Percentiles rank a stretch among this genome's conserved stretches.
Evolutionary conservation across 768 basidiomycete genomes (phyloP).

Genomic region (Ephemerocybe angulata): DNA sequence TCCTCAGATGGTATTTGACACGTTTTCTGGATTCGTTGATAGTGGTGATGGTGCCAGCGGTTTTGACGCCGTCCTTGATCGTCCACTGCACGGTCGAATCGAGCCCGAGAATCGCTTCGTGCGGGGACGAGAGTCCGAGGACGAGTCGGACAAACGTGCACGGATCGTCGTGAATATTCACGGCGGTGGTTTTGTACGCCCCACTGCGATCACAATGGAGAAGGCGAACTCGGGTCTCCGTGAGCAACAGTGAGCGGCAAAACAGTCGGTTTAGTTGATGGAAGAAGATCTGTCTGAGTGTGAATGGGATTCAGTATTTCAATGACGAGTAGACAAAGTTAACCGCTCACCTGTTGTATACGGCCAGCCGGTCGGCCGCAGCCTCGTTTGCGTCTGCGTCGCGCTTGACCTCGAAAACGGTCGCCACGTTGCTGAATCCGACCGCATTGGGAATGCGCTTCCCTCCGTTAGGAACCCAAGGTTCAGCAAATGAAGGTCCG

Average conservation of each 20-base stretch:
- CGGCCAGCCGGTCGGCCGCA: too few species aligned
- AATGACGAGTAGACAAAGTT: background rate
- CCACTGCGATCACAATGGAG: conserved; percentile 1
- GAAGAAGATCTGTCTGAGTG: background rate
- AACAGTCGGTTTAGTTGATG: background rate
- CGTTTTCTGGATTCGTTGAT: background rate
- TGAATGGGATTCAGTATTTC: background rate
- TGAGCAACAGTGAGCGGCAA: background rate
- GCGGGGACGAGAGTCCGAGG: background rate
- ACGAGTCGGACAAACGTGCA: background rate
- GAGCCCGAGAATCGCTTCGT: background rate
- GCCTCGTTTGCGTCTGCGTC: too few species aligned
- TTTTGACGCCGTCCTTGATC: background rate
- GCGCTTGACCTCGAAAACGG: too few species aligned
- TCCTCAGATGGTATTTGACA: background rate
- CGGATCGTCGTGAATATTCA: conserved; percentile 1
- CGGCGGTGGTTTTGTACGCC: background rate
- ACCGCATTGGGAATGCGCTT: too few species aligned
- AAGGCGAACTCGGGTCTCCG: background rate
- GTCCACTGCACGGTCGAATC: background rate
- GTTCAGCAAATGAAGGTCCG: too few species aligned
- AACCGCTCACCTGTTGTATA: background rate
- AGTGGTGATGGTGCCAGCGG: background rate
- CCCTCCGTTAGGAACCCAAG: too few species aligned
- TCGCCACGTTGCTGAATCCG: too few species aligned